Base-by-base conservation (phyloP, 31 red algal genomes). In the Asparagopsis taxiformis region DNA sequence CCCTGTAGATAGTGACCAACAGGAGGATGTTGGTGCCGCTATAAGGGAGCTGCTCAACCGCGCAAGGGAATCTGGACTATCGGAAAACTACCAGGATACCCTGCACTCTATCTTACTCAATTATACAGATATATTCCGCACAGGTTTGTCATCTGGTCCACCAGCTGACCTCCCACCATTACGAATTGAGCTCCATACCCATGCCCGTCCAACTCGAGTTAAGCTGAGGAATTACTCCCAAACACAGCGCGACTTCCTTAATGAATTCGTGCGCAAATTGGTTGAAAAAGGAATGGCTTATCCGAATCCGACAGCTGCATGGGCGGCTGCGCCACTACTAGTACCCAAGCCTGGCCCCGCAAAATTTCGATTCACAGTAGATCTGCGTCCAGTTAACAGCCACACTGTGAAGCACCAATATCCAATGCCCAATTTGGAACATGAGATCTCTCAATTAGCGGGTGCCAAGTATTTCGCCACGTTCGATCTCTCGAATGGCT, bases 261-360 rank as follows among this genome's bases (percentile, higher is more conserved):
- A 30, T 10, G 22, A 20, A n/a, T 21, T 43, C 25, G 16, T 25
- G 37, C 15, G 28, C 63, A 19, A 30, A 17, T 54, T 72, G 11
- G 19, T 54, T 31, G 26, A 21, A 29, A 15, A 72, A 11, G 68
- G 68, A 20, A 72, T 72, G 68, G 46, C 51, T 13, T 72, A 72
- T 35, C 48, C 19, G 9, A 72, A 56, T 48, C 46, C 44, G 3
- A 54, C 49, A 13, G 25, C 68, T 3, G 3, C 68, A 6, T 72
- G 44, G n/a, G 68, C 68, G 15, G 25, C 22, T 48, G 44, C 68
- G 23, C 46, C 68, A 0, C 68, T 35, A 11, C 0, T 72, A 17
- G 44, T 72, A 19, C 68, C 41, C 25, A 72, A 72, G 51, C 50
- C 46, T 31, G 68, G 68, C 0, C 48, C 68, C 23, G 48, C 19